phyloP scores from a whole-genome alignment of 2,329 filamentous ascomycete species.

The Whalleya microplaca region DNA sequence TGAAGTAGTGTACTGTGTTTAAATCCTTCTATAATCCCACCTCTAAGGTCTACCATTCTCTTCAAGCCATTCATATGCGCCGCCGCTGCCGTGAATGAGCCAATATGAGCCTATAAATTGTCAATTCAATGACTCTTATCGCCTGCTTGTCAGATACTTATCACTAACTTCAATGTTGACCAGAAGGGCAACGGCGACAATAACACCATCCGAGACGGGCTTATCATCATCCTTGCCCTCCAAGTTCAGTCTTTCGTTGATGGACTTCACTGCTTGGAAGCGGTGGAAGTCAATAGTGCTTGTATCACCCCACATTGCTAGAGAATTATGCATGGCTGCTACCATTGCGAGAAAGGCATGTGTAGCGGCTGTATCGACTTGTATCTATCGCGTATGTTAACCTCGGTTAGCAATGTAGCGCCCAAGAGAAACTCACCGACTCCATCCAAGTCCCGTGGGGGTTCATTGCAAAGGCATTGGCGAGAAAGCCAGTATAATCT shows the following conservation, averaged over 20 bases:
- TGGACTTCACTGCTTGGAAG: slow-evolving; percentile 38
- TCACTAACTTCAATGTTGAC: slow-evolving; percentile 38
- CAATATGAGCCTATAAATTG: slow-evolving; percentile 32
- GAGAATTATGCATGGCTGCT: slow-evolving; percentile 40
- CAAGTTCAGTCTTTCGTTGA: slow-evolving; percentile 38
- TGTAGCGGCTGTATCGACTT: slow-evolving; percentile 38
- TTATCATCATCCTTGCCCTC: slow-evolving; percentile 35
- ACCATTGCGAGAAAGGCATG: slow-evolving; percentile 40
- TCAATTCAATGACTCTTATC: neutral
- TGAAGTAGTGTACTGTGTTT: slow-evolving; percentile 37
- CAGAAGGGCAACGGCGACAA: slow-evolving; percentile 38
- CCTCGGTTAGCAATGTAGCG: neutral
- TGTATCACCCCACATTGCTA: slow-evolving; percentile 38
- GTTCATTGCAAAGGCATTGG: slow-evolving; percentile 40
- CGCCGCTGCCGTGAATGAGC: slow-evolving; percentile 34
- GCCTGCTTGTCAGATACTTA: neutral
- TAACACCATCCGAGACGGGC: slow-evolving; percentile 39
- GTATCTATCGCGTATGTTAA: slow-evolving; percentile 29
- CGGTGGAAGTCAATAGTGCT: slow-evolving; percentile 41
- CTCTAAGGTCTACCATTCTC: slow-evolving; percentile 38
- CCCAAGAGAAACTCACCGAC: slow-evolving; percentile 28
- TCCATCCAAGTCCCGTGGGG: slow-evolving; percentile 37
- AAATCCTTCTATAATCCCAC: slow-evolving; percentile 37
- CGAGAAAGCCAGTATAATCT: slow-evolving; percentile 39
- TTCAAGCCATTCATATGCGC: slow-evolving; percentile 39